Percentiles rank a stretch among this genome's conserved stretches.
phyloP scores from a whole-genome alignment of 129 eudicot species.

The Gnaphalium uliginosum region DNA sequence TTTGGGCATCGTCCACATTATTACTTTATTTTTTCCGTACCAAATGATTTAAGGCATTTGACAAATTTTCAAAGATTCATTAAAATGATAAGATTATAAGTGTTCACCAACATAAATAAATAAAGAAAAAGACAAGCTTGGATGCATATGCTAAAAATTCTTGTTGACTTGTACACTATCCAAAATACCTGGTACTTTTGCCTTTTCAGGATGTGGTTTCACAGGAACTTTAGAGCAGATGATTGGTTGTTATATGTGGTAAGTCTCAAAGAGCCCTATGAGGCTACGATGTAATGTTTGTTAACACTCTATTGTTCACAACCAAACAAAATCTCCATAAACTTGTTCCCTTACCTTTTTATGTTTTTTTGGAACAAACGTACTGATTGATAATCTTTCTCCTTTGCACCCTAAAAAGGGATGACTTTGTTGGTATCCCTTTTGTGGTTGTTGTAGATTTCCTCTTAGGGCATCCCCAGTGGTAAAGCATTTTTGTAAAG shows the following conservation, averaged over 20 bases:
- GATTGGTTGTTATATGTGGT: slow-evolving; percentile 91
- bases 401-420: background rate
- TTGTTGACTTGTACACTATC: background rate
- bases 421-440: background rate
- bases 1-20: background rate
- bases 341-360: slow-evolving; percentile 4
- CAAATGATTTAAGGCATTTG: background rate
- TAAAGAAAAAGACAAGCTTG: background rate
- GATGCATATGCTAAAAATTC: background rate
- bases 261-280: slow-evolving; percentile 25
- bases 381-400: slow-evolving; percentile 8
- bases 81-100: background rate
- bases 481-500: too few species aligned
- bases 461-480: background rate
- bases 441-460: background rate
- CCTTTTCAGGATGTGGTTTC: slow-evolving; percentile 93
- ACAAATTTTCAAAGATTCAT: background rate
- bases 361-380: background rate
- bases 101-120: background rate
- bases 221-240: slow-evolving; percentile 87
- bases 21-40: slow-evolving; percentile 1
- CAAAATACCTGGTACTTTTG: slow-evolving; percentile 13
- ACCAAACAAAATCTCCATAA: slow-evolving; percentile 9
- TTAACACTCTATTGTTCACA: background rate
- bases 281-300: background rate